Percentiles rank a stretch among this genome's conserved stretches.
These are phyloP conservation scores for Aspergillus thermomutatus DNA, from an alignment of 2,329 filamentous ascomycete genomes.

Conservation along the genomic window DNA sequence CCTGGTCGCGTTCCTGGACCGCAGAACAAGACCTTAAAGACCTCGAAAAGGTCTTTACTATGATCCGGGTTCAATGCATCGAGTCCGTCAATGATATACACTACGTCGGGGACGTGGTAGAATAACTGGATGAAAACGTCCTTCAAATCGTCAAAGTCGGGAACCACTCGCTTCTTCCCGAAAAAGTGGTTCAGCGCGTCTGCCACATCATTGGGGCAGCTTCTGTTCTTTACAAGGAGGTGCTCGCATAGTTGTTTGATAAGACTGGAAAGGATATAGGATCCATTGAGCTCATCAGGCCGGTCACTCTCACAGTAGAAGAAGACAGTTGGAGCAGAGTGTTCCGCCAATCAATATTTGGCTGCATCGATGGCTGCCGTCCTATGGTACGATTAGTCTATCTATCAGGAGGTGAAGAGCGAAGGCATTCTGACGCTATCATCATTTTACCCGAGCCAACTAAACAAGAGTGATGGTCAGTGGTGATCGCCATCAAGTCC, in stretches of 20 bases:
- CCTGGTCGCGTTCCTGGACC: background rate
- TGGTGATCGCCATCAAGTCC: no score
- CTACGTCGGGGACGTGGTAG: conserved; percentile 5
- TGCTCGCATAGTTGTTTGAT: conserved; percentile 17
- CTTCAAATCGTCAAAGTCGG: conserved; percentile 16
- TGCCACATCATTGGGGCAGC: conserved; percentile 1
- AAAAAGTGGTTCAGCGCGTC: conserved; percentile 4
- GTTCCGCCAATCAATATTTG: background rate
- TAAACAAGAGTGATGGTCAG: background rate
- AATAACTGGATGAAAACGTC: conserved; percentile 11
- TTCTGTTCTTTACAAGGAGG: background rate
- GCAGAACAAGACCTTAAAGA: conserved; percentile 5
- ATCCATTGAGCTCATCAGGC: background rate
- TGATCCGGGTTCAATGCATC: conserved; percentile 10
- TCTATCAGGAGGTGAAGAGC: background rate
- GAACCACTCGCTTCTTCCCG: conserved; percentile 8
- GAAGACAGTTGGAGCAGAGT: conserved; percentile 8
- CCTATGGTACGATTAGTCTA: conserved; percentile 2
- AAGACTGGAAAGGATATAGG: conserved; percentile 17
- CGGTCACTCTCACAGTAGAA: conserved; percentile 18
- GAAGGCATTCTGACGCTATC: conserved; percentile 7
- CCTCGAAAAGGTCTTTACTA: conserved; percentile 3
- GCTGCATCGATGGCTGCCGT: conserved; percentile 14
- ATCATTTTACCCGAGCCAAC: conserved; percentile 14
- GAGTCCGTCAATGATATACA: conserved; percentile 19